Conservation (phyloP, 495 filamentous ascomycete species). For the Podospora appendiculata region DNA sequence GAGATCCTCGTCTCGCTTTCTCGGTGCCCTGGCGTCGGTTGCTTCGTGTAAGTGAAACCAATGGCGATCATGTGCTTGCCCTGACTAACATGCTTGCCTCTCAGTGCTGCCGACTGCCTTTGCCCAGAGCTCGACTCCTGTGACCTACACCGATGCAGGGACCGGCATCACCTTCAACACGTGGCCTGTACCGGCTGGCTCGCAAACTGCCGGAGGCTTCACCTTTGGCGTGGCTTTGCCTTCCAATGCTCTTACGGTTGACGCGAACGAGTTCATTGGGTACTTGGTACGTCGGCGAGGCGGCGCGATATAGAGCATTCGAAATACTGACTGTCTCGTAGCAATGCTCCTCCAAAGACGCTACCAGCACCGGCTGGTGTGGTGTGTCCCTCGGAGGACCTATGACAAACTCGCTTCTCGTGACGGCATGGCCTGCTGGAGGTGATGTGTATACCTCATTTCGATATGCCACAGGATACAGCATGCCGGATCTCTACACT, state of each 20-base stretch:
- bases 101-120: conserved; percentile 18
- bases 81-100: no score
- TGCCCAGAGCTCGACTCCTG: conserved; percentile 15
- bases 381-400: conserved; percentile 46
- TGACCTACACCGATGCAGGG: conserved; percentile 32
- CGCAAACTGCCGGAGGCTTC: conserved; percentile 29
- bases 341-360: conserved; percentile 23
- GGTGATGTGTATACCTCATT: conserved; percentile 45
- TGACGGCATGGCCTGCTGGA: conserved; percentile 48
- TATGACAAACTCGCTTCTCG: conserved; percentile 53
- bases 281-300: conserved; percentile 31
- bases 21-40: conserved; percentile 19
- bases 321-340: conserved; percentile 9
- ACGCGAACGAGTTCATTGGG: conserved; percentile 54
- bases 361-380: conserved; percentile 41
- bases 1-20: conserved; percentile 15
- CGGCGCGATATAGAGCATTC: no score
- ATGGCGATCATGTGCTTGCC: no score
- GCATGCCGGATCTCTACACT: conserved; percentile 48
- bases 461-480: conserved; percentile 49
- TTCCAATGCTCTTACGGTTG: conserved; percentile 35
- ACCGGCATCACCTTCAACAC: conserved; percentile 41
- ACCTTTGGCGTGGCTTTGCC: conserved; percentile 53
- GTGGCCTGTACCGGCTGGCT: conserved; percentile 22
- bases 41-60: conserved; percentile 20